Evolutionary conservation across 2,329 filamentous ascomycete species (phyloP), one percentile per base, ranked within the genome.

Genomic region (Corinectria fuckeliana): DNA sequence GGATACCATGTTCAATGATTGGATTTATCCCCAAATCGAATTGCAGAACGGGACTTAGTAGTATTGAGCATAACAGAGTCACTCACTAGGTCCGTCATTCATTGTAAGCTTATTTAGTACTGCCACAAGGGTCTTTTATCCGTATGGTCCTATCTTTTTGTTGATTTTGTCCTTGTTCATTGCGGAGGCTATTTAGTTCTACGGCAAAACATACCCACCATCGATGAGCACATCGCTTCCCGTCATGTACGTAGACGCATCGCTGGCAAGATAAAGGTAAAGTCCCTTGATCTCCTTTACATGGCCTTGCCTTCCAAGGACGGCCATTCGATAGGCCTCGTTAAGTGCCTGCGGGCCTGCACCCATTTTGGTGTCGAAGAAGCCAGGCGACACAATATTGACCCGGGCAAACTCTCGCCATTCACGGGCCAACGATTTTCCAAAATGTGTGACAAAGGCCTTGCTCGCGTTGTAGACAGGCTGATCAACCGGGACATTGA

Each of bases 281-380:
- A 81, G 72, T 5, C 84, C 85, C 80, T 88, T 88, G 63, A 88
- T 77, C 76, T 88, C 86, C 78, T 85, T 86, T 4, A 85, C 84
- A 69, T 88, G 81, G 39, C 83, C 85, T 62, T 87, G 81, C 61
- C 85, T 80, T 28, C 84, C 81, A 7, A 83, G 63, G 1, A 76
- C 75, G 0, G 81, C 74, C 81, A 84, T 83, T 1, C 79, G 67
- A 48, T 78, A 76, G 1, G 76, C 78, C 66, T 84, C 82, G 25
- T 82, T 78, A 14, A 80, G 58, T 3, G 76, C 75, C 2, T 47
- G 34, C 0, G 77, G 75, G 13, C 76, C 71, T 2, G 81, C 81
- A 0, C 81, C 80, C 78, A 85, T 82, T 65, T 39, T 61, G 0
- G 82, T 85, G 52, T 83, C 77, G 65, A 85, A 82, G 71, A 82